Evolutionary conservation across 768 basidiomycete genomes (phyloP).

Genomic region (Podaxis sp.): DNA sequence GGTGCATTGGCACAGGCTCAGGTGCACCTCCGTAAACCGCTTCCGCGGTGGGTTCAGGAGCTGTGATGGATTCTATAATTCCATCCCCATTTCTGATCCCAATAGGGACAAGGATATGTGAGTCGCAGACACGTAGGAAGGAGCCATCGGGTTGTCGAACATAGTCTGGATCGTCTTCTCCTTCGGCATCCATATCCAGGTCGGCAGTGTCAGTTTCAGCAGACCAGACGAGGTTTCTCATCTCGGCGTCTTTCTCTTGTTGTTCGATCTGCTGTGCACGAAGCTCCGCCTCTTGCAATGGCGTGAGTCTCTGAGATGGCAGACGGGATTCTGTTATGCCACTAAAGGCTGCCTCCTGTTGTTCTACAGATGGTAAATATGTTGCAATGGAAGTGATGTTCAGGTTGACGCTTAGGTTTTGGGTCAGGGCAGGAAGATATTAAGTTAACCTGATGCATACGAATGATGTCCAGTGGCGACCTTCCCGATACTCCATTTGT

Average conservation of each 20-base stretch:
- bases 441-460: slow-evolving; percentile 33
- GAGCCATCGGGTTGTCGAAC: slow-evolving; percentile 33
- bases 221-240: slow-evolving; percentile 67
- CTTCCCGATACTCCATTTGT: slow-evolving; percentile 66
- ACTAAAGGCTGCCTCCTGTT: slow-evolving; percentile 54
- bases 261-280: slow-evolving; percentile 54
- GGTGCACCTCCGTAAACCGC: slow-evolving; percentile 49
- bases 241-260: slow-evolving; percentile 60
- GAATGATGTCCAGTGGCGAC: slow-evolving; percentile 73
- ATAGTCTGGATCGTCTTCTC: slow-evolving; percentile 56
- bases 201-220: slow-evolving; percentile 49
- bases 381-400: slow-evolving; percentile 72
- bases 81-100: slow-evolving; percentile 61
- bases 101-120: slow-evolving; percentile 39
- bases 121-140: slow-evolving; percentile 25
- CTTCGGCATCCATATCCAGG: slow-evolving; percentile 54
- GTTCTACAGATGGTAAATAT: slow-evolving; percentile 64
- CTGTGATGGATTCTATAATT: slow-evolving; percentile 40
- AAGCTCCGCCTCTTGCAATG: slow-evolving; percentile 53
- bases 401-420: slow-evolving; percentile 55
- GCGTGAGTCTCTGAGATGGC: slow-evolving; percentile 42
- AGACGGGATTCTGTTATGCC: slow-evolving; percentile 40
- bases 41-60: slow-evolving; percentile 34
- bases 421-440: neutral
- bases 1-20: slow-evolving; percentile 49